Conservation (phyloP, 306 rosid species). For the Heteromeles arbutifolia region DNA sequence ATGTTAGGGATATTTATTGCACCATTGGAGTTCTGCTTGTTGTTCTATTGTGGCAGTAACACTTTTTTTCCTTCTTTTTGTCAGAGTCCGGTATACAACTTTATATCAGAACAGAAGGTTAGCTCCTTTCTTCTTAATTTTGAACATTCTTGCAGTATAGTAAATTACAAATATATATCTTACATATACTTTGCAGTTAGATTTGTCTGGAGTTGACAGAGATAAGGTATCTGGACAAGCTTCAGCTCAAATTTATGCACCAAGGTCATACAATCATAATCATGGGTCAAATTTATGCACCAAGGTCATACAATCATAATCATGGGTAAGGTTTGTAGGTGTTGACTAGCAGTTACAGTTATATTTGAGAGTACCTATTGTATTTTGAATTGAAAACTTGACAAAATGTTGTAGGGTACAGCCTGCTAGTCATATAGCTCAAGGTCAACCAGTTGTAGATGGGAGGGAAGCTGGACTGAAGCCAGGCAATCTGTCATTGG, state of each 20-base stretch:
- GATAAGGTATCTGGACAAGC: constrained; percentile 85
- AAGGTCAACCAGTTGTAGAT: constrained; percentile 18
- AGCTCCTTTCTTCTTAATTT: constrained; percentile 1
- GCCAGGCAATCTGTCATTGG: constrained; percentile 25
- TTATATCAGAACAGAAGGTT: constrained; percentile 79
- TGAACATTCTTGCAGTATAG: constrained; percentile 8
- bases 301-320: constrained; percentile 27
- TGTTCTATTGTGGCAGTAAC: constrained; percentile 6
- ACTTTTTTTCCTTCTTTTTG: constrained; percentile 6
- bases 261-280: too few relatives aligned
- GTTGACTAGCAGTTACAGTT: constrained; percentile 10
- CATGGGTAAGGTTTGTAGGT: constrained; percentile 39
- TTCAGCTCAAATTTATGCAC: too few relatives aligned
- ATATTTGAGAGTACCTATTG: background rate
- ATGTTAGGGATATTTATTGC: background rate
- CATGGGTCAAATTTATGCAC: constrained; percentile 32
- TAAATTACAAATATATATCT: constrained; percentile 15
- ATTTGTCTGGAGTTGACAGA: constrained; percentile 65
- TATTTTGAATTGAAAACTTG: constrained; percentile 14
- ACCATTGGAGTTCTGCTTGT: constrained; percentile 1
- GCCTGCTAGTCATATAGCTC: constrained; percentile 31
- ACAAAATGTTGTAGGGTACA: constrained; percentile 39
- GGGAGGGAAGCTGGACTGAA: constrained; percentile 35
- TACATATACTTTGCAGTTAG: constrained; percentile 52
- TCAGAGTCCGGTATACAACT: constrained; percentile 92